Conservation (phyloP, 2,329 filamentous ascomycete genomes). For the Byssothecium circinans region DNA sequence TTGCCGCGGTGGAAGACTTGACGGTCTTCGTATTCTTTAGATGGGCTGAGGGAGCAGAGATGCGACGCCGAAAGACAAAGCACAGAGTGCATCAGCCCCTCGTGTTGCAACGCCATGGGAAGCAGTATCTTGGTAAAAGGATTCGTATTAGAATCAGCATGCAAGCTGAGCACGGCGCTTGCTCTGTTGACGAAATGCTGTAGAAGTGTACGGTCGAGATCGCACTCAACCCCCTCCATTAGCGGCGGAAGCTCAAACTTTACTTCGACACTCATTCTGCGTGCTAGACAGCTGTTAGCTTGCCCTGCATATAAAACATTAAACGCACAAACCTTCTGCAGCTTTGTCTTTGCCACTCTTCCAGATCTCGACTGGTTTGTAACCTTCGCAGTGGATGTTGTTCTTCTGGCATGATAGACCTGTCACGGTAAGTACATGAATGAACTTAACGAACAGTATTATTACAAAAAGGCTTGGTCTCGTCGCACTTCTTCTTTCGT, state of each 20-base stretch:
- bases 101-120: conserved; percentile 76
- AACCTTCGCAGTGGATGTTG: conserved; percentile 86
- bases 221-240: conserved; percentile 79
- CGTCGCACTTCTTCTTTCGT: conserved; percentile 64
- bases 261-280: conserved; percentile 38
- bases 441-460: not conserved
- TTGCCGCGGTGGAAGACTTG: conserved; percentile 46
- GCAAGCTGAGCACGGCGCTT: conserved; percentile 78
- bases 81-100: conserved; percentile 87
- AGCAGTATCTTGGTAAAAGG: conserved; percentile 84
- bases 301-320: conserved; percentile 1
- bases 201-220: conserved; percentile 77
- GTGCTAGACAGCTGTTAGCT: conserved; percentile 30
- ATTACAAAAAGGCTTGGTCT: conserved; percentile 50
- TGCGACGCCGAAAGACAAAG: conserved; percentile 82
- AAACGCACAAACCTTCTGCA: conserved; percentile 58
- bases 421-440: conserved; percentile 42
- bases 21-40: conserved; percentile 55
- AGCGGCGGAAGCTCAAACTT: conserved; percentile 59
- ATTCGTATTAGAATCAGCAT: conserved; percentile 72
- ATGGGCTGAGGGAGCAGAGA: conserved; percentile 55
- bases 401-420: conserved; percentile 92
- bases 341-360: conserved; percentile 78
- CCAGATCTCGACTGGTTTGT: conserved; percentile 84
- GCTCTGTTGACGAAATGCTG: conserved; percentile 80